Evolutionary conservation across 2,329 filamentous ascomycete genomes (phyloP).

Genomic region (Amesomyces nigricolor): DNA sequence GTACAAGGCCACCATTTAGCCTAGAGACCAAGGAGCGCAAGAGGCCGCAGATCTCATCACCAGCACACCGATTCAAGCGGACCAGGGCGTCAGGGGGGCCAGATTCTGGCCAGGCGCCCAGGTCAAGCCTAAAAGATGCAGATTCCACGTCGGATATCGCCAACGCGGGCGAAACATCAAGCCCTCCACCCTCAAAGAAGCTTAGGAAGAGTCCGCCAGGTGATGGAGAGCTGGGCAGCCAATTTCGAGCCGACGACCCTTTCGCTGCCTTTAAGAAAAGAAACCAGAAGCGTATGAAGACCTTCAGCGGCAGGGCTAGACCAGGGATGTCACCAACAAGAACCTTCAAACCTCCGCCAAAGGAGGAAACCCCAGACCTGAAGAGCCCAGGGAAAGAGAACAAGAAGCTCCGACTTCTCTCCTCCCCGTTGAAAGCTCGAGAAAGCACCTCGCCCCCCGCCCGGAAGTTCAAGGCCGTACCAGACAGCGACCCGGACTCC

Average conservation of each 20-base stretch:
- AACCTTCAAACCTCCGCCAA: background rate
- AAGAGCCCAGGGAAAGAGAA: background rate
- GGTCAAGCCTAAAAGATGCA: background rate
- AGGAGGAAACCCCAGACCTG: background rate
- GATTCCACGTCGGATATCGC: background rate
- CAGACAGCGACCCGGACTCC: background rate
- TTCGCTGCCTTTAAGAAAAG: background rate
- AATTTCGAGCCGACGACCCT: background rate
- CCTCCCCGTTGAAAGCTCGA: background rate
- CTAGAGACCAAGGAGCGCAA: background rate
- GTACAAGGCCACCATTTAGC: background rate
- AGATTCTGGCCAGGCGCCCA: no score
- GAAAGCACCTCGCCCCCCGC: background rate
- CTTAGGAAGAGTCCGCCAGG: background rate
- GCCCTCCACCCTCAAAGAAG: constrained; percentile 8
- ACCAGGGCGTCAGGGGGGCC: background rate
- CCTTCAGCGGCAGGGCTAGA: background rate
- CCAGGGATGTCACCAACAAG: background rate
- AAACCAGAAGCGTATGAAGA: background rate
- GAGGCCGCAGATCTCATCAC: background rate
- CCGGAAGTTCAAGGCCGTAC: constrained; percentile 7
- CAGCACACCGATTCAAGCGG: background rate
- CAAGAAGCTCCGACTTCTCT: constrained; percentile 2
- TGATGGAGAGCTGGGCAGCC: background rate
- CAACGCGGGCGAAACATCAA: background rate